These are phyloP conservation scores for Calonectria hongkongensis DNA, from an alignment of 2,329 filamentous ascomycete species.

Conservation along the genomic window DNA sequence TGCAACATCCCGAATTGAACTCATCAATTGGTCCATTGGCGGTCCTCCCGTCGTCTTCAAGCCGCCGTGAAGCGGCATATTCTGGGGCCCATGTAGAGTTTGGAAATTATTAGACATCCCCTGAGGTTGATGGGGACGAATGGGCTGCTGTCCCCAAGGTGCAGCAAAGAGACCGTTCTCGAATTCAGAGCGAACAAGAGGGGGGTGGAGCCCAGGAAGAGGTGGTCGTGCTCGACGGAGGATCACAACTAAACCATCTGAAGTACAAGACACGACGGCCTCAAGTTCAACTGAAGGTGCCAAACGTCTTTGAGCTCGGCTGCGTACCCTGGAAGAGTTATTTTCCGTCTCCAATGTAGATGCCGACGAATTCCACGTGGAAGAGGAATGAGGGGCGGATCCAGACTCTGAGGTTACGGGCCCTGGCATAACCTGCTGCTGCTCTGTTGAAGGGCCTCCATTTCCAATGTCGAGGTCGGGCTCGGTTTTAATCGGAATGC, in stretches of 20 bases:
- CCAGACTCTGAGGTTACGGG: constrained; percentile 31
- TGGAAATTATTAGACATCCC: constrained; percentile 54
- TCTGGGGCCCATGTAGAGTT: constrained; percentile 64
- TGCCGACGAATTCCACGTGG: constrained; percentile 45
- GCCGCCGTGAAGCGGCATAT: constrained; percentile 66
- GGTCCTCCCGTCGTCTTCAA: constrained; percentile 71
- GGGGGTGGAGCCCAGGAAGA: constrained; percentile 75
- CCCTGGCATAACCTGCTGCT: constrained; percentile 31
- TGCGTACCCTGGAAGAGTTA: constrained; percentile 24
- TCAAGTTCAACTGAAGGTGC: constrained; percentile 81
- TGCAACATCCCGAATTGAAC: constrained; percentile 87
- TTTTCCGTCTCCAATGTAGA: constrained; percentile 24
- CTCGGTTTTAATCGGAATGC: constrained; percentile 61
- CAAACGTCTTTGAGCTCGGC: constrained; percentile 42
- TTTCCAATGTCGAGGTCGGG: constrained; percentile 53
- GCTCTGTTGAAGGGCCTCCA: constrained; percentile 1
- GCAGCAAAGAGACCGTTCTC: constrained; percentile 84
- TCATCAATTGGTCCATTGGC: constrained; percentile 80
- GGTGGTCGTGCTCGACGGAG: constrained; percentile 83
- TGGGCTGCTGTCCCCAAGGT: constrained; percentile 84
- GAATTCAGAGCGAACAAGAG: constrained; percentile 65
- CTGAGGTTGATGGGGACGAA: constrained; percentile 67
- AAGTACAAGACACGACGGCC: constrained; percentile 93
- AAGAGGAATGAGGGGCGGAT: constrained; percentile 40
- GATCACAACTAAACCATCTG: constrained; percentile 89